A percentile compares a stretch with the other conserved stretches of the same genome.
phyloP scores from a whole-genome alignment of 768 basidiomycete species.

The Gloeostereum incarnatum region DNA sequence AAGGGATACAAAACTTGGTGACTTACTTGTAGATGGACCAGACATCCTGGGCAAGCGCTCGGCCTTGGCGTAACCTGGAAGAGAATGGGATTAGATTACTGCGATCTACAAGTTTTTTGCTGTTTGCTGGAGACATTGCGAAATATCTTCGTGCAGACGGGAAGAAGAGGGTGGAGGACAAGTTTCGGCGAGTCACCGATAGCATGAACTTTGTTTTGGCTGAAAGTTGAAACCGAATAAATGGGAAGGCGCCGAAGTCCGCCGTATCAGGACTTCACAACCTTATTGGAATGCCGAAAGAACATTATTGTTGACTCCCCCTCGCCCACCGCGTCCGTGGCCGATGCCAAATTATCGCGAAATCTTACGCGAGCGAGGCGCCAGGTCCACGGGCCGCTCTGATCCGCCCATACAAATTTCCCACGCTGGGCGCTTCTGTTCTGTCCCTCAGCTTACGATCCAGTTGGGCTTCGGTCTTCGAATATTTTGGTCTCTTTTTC shows the following conservation, averaged over 20 bases:
- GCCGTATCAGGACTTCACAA: background rate
- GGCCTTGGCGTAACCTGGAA: conserved; percentile 62
- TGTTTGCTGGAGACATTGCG: conserved; percentile 8
- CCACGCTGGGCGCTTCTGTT: too few relatives aligned
- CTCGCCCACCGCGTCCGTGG: too few relatives aligned
- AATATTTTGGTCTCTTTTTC: too few relatives aligned
- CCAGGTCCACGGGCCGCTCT: too few relatives aligned
- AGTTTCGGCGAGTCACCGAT: background rate
- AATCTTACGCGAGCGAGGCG: too few relatives aligned
- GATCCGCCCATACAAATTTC: too few relatives aligned
- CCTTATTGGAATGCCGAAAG: background rate
- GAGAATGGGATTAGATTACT: conserved; percentile 57
- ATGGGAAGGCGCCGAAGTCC: background rate
- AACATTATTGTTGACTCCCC: background rate
- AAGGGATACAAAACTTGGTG: conserved; percentile 3
- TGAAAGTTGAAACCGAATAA: background rate
- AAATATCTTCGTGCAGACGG: background rate
- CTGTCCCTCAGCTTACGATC: too few relatives aligned
- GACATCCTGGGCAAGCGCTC: conserved; percentile 75
- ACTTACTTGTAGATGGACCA: conserved; percentile 87
- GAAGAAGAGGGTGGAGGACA: background rate
- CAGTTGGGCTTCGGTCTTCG: too few relatives aligned
- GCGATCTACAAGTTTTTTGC: conserved; percentile 21
- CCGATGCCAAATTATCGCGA: too few relatives aligned
- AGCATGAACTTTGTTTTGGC: background rate